Conservation (phyloP, 108 stramenopile species). For the Pseudonitzschia pungens region DNA sequence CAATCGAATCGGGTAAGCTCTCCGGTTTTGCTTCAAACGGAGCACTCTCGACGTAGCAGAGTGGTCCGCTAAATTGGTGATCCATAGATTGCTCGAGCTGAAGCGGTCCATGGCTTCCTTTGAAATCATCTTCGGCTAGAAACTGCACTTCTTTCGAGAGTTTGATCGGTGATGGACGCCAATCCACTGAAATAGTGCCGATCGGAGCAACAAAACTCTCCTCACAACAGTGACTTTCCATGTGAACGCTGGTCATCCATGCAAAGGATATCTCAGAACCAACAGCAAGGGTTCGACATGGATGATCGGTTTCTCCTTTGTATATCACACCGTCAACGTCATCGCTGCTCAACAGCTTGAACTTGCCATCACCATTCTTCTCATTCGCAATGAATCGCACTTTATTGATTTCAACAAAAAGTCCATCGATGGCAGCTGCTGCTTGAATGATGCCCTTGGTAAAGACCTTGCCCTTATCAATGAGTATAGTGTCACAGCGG, state of each 20-base stretch:
- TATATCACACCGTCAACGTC: constrained; percentile 29
- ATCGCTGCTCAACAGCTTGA: constrained; percentile 21
- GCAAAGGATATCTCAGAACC: constrained; percentile 59
- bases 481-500: constrained; percentile 50
- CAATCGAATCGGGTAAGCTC: constrained; percentile 42
- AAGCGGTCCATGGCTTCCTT: constrained; percentile 63
- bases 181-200: constrained; percentile 60
- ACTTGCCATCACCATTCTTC: background rate
- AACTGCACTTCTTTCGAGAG: constrained; percentile 22
- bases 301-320: constrained; percentile 20
- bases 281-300: constrained; percentile 21
- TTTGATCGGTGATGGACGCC: constrained; percentile 55
- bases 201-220: constrained; percentile 40
- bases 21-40: constrained; percentile 61
- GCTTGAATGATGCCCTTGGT: constrained; percentile 52
- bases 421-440: constrained; percentile 33
- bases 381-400: constrained; percentile 36
- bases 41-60: constrained; percentile 60
- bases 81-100: constrained; percentile 31
- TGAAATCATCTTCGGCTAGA: constrained; percentile 14
- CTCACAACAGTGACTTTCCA: constrained; percentile 29
- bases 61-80: constrained; percentile 64
- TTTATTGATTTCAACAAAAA: constrained; percentile 41
- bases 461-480: constrained; percentile 53
- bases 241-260: constrained; percentile 39